These are phyloP conservation scores for Monilinia laxa DNA, from an alignment of 2,329 filamentous ascomycete species.

Conservation along the genomic window DNA sequence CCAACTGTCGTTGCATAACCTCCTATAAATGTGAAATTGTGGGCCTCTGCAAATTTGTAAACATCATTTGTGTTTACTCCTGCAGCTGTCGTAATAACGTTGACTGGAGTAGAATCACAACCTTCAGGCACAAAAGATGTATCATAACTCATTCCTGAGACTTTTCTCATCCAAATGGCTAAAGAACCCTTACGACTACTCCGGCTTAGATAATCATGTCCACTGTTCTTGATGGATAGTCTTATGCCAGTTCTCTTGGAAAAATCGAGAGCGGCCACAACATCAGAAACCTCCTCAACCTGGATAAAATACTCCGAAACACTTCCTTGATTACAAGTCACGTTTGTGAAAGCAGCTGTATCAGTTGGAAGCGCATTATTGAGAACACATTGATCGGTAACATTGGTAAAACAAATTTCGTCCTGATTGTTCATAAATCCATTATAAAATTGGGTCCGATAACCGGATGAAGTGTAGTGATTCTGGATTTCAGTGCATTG, in stretches of 20 bases:
- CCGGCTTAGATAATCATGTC: constrained; percentile 35
- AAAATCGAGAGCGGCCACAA: constrained; percentile 47
- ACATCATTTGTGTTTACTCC: constrained; percentile 34
- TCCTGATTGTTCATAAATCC: constrained; percentile 38
- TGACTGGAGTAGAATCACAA: constrained; percentile 25
- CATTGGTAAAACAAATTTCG: constrained; percentile 36
- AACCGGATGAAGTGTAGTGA: constrained; percentile 36
- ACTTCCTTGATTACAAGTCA: constrained; percentile 28
- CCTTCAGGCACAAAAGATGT: constrained; percentile 27
- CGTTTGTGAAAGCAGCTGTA: constrained; percentile 28
- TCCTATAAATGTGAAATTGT: constrained; percentile 36
- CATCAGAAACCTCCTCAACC: constrained; percentile 42
- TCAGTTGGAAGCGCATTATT: constrained; percentile 33
- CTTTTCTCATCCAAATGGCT: constrained; percentile 29
- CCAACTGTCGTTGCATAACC: constrained; percentile 47
- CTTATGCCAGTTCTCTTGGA: constrained; percentile 45
- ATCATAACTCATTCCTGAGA: constrained; percentile 20
- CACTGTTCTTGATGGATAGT: constrained; percentile 40
- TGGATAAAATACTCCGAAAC: constrained; percentile 28
- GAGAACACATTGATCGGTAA: constrained; percentile 38
- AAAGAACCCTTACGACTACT: constrained; percentile 28
- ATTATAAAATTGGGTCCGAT: constrained; percentile 31
- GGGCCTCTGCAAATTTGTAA: constrained; percentile 34
- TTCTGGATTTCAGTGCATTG: constrained; percentile 33
- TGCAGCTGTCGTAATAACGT: constrained; percentile 33